Evolutionary conservation across 495 filamentous ascomycete genomes (phyloP).

Genomic region (Apiosordaria backusii): DNA sequence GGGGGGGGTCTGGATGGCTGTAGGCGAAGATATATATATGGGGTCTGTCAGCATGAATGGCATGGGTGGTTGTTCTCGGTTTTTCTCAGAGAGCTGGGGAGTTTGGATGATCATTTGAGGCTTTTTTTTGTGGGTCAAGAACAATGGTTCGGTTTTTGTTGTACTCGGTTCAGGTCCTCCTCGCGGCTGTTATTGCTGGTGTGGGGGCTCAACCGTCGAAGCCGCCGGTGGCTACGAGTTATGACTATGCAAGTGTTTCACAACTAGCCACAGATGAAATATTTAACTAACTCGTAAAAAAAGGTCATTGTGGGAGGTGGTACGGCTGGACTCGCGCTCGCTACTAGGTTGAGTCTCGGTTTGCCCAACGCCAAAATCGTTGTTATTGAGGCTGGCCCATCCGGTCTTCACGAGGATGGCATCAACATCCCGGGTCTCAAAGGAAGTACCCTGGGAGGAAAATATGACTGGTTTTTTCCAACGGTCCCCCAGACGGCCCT

Average conservation of each 20-base stretch:
- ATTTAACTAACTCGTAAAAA: neutral
- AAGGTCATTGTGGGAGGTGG: constrained; percentile 64
- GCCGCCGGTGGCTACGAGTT: neutral
- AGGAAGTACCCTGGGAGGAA: constrained; percentile 39
- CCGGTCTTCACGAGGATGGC: constrained; percentile 40
- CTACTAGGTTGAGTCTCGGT: constrained; percentile 56
- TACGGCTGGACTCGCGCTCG: constrained; percentile 57
- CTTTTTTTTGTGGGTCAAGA: no score
- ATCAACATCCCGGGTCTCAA: constrained; percentile 46
- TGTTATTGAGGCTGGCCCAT: constrained; percentile 54
- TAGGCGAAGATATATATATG: no score
- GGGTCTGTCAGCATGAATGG: no score
- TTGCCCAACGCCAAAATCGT: constrained; percentile 47
- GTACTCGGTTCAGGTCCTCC: neutral
- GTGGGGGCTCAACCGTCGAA: neutral
- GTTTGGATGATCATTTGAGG: no score
- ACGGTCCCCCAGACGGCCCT: constrained; percentile 43
- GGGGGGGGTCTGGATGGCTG: no score
- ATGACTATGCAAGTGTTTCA: neutral
- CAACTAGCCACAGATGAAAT: neutral
- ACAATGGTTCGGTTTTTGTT: neutral
- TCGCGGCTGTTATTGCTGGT: neutral
- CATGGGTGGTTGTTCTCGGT: no score
- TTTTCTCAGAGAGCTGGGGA: no score
- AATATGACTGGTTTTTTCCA: constrained; percentile 54